Evolutionary conservation across 2,329 filamentous ascomycete genomes (phyloP), one percentile per base, ranked within the genome.

Genomic region (Colletotrichum kahawae): DNA sequence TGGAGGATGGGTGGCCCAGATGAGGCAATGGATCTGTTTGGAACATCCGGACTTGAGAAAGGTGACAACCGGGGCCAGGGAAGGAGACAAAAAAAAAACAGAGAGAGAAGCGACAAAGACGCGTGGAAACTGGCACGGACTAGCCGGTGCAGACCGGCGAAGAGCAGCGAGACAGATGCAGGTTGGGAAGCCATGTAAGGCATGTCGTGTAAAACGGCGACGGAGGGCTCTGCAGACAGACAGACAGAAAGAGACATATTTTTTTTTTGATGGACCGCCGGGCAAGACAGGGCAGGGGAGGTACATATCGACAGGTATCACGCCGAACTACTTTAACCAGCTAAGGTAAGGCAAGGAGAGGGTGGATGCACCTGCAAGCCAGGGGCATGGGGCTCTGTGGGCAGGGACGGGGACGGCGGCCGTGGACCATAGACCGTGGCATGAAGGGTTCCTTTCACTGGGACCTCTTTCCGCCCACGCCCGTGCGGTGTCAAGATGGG

Each of bases 1-100:
- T 78, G 78, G 79, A 79, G 78, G 79, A 76, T 75, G 79, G 75
- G 76, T 73, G 76, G 74, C 74, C 79, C 79, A 74, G 71, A 78
- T 79, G 77, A 54, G 75, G 75, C 65, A 77, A 71, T 59, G 71
- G 70, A 76, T 77, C 73, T 74, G 75, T 67, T 69, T 77, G 63
- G 75, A 57, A 63, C 63, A 59, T 57, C 29, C 31, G 34, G 62
- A 38, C 38, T 27, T 6, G 36, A 36, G 54, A 60, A 12, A 38
- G 18, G 56, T 7, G 43, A 5, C 60, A 59, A 31, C 18, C 18
- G 36, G 71, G 60, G 31, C 57, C 34, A 16, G 59, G 31, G 59
- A 56, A 24, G 54, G 24, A 24, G 24, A 24, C 3, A 38, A 60
- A 21, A 62, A 36, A 21, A 21, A 21, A n/a, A n/a, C n/a, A n/a